phyloP scores from a whole-genome alignment of 345 rosid species.

The Eucalyptus tenuipes region DNA sequence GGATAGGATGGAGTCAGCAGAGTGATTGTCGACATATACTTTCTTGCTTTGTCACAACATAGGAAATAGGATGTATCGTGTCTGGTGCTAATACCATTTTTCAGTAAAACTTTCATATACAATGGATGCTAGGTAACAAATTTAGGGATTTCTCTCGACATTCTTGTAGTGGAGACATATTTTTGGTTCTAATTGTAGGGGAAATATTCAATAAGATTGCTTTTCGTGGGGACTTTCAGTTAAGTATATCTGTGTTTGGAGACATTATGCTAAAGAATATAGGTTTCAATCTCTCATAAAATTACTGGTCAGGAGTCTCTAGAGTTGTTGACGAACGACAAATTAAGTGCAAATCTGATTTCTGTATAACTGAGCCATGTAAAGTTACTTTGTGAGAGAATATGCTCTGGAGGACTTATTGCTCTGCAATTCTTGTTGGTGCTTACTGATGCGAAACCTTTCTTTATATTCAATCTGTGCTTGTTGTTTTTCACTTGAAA shows the following conservation, averaged over 20 bases:
- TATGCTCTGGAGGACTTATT: neutral
- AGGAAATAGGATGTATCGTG: neutral
- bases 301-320: neutral
- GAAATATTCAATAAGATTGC: neutral
- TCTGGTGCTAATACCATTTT: neutral
- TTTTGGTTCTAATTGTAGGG: neutral
- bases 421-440: neutral
- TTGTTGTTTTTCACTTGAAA: neutral
- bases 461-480: neutral
- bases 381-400: neutral
- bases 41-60: neutral
- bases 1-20: neutral
- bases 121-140: neutral
- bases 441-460: neutral
- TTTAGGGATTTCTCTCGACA: neutral
- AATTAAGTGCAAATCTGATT: neutral
- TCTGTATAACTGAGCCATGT: neutral
- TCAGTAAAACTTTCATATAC: neutral
- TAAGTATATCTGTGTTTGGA: neutral
- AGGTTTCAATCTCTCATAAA: neutral
- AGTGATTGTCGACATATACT: neutral
- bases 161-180: neutral
- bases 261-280: neutral
- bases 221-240: neutral
- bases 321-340: neutral